Conservation (phyloP, 768 basidiomycete species). For the Mycena vulgaris region DNA sequence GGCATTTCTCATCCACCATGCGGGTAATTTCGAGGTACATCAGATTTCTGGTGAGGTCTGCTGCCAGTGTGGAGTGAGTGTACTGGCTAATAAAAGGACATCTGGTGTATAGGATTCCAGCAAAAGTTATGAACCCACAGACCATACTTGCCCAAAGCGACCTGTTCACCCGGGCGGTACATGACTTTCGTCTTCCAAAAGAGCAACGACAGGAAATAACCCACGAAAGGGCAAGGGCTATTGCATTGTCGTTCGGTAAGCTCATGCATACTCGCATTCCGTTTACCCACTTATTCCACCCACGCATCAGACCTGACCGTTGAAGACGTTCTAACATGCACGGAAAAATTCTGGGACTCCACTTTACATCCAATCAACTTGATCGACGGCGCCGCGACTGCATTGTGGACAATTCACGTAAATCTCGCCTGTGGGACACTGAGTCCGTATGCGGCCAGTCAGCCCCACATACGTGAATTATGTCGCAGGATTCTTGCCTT, state of each 20-base stretch:
- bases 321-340: conserved; percentile 47
- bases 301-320: conserved; percentile 45
- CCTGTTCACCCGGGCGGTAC: conserved; percentile 4
- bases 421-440: conserved; percentile 54
- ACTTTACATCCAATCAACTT: conserved; percentile 47
- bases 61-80: no score
- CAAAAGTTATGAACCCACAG: no score
- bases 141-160: conserved; percentile 10
- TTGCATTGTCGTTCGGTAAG: conserved; percentile 41
- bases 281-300: not conserved
- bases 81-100: no score
- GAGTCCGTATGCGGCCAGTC: conserved; percentile 38
- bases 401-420: conserved; percentile 53
- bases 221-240: conserved; percentile 40
- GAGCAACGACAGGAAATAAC: conserved; percentile 29
- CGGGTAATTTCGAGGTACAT: no score
- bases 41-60: no score
- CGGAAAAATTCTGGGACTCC: conserved; percentile 53
- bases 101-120: no score
- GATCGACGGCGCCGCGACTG: conserved; percentile 50
- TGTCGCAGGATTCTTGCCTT: conserved; percentile 45
- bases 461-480: conserved; percentile 42
- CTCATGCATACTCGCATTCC: not conserved
- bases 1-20: no score
- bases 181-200: conserved; percentile 11